These are phyloP conservation scores for Agarophyton chilense DNA, from an alignment of 23 red algal species.

Conservation along the genomic window DNA sequence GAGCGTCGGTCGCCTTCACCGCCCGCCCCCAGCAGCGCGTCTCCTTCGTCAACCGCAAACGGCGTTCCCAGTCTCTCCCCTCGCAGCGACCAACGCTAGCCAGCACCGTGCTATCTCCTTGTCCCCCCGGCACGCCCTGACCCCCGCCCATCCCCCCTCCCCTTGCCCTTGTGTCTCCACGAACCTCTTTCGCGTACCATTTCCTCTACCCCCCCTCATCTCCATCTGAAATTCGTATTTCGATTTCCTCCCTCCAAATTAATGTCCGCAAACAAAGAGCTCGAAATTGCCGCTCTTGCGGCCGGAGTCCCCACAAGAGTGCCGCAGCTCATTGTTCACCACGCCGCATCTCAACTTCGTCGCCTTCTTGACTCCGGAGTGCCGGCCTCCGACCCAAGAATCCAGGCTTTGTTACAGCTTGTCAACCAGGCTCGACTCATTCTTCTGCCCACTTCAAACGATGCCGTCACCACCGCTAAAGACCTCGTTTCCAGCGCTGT, in stretches of 20 bases:
- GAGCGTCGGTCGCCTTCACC: background rate
- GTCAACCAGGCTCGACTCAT: slow-evolving; percentile 56
- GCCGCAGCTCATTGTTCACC: slow-evolving; percentile 64
- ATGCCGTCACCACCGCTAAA: slow-evolving; percentile 28
- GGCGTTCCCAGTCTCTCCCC: background rate
- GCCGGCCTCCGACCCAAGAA: slow-evolving; percentile 34
- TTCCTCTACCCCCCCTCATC: background rate
- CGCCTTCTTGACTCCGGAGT: slow-evolving; percentile 57
- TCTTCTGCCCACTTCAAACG: slow-evolving; percentile 54
- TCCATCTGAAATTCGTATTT: slow-evolving; percentile 36
- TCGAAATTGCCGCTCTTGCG: slow-evolving; percentile 47
- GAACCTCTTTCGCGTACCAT: background rate
- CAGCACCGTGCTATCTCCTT: no score
- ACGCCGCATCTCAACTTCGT: slow-evolving; percentile 47
- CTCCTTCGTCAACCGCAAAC: slow-evolving; percentile 9
- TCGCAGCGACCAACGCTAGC: background rate
- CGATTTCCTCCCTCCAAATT: slow-evolving; percentile 15
- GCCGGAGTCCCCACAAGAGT: slow-evolving; percentile 53
- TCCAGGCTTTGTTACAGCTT: slow-evolving; percentile 47
- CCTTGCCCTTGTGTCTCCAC: background rate
- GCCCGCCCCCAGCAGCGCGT: background rate
- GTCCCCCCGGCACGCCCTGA: no score
- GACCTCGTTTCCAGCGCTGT: slow-evolving; percentile 56
- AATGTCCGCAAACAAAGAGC: slow-evolving; percentile 38
- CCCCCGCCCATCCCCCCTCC: background rate